These are phyloP conservation scores for Suhomyces pyralidae DNA, from an alignment of 805 yeast species.

Conservation along the genomic window DNA sequence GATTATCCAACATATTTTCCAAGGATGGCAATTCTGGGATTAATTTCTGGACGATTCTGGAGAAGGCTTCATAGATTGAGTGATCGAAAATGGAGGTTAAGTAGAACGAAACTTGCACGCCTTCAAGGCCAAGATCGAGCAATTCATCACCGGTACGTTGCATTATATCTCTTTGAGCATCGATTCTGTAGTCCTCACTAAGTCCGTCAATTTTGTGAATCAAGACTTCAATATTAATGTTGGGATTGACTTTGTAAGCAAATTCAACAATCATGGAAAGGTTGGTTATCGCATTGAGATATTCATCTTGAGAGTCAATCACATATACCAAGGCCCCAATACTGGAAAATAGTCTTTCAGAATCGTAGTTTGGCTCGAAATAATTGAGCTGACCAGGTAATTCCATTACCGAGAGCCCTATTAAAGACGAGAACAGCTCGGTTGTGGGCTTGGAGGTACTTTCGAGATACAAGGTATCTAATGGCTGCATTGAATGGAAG, in stretches of 20 bases:
- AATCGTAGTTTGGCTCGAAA: constrained; percentile 81
- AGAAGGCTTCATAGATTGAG: constrained; percentile 92
- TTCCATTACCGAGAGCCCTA: constrained; percentile 87
- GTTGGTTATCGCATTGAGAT: constrained; percentile 85
- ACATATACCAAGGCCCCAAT: constrained; percentile 93
- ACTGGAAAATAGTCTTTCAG: constrained; percentile 69
- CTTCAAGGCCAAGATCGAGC: constrained; percentile 83
- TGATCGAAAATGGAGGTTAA: constrained; percentile 93
- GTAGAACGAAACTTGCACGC: constrained; percentile 87
- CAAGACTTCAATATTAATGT: constrained; percentile 83
- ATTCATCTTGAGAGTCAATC: constrained; percentile 94
- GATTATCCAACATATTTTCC: constrained; percentile 83
- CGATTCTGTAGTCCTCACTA: constrained; percentile 88
- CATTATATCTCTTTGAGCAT: constrained; percentile 95
- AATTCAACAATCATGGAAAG: constrained; percentile 83
- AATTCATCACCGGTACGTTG: constrained; percentile 93
- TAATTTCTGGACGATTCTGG: constrained; percentile 86
- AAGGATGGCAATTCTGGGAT: constrained; percentile 84
- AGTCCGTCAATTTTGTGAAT: constrained; percentile 96
- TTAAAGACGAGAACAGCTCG: constrained; percentile 78
- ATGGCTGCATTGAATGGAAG: constrained; percentile 93
- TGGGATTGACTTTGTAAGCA: constrained; percentile 81
- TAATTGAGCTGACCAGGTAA: constrained; percentile 91
- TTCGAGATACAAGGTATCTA: constrained; percentile 87
- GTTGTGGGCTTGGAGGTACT: constrained; percentile 86